Base-by-base conservation (phyloP, 2,329 filamentous ascomycete species). In the Colletotrichum sp. region DNA sequence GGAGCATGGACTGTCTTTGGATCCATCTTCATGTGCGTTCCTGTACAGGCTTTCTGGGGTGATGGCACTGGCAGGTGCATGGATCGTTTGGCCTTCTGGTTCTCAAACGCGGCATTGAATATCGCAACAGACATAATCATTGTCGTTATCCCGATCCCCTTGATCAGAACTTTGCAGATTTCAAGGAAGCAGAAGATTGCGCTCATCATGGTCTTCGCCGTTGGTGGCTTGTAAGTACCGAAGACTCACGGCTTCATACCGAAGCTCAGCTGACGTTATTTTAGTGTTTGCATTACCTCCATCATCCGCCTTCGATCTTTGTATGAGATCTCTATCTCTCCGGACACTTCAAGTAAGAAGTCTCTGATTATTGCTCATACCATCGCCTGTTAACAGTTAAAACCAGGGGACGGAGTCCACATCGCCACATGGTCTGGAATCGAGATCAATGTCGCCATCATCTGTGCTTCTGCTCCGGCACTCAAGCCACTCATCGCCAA, bases 401-500 rank as follows among this genome's bases (percentile, higher is more conserved):
- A 6, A 34, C 6, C 15, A 71, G 69, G 30, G 13, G 62, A 67
- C 8, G 62, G 44, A n/a, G 70, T 67, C 30, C 32, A 59, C 3
- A 44, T 59, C 18, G 70, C 70, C 3, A 44, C 32, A 3, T 84
- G 82, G 82, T 82, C 82, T 18, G 78, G 78, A 21, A 80, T 85
- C 70, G 82, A 85, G 69, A 80, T 82, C 69, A 84, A 84, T 70
- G 78, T 83, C 18, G 83, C 81, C 52, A 84, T 85, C 8, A 79
- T 82, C 36, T 85, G 83, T 62, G 80, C 83, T 57, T 85, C 81
- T 8, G 79, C 83, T 2, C 82, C 83, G 2, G 81, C 83, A 1
- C 78, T 85, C 9, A 84, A 85, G 57, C 82, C 84, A 1, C 78
- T 82, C 59, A 79, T 82, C n/a, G 78, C 79, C 36, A 80, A 81